Base-by-base conservation (phyloP, 805 yeast species). In the Candida quercuum region DNA sequence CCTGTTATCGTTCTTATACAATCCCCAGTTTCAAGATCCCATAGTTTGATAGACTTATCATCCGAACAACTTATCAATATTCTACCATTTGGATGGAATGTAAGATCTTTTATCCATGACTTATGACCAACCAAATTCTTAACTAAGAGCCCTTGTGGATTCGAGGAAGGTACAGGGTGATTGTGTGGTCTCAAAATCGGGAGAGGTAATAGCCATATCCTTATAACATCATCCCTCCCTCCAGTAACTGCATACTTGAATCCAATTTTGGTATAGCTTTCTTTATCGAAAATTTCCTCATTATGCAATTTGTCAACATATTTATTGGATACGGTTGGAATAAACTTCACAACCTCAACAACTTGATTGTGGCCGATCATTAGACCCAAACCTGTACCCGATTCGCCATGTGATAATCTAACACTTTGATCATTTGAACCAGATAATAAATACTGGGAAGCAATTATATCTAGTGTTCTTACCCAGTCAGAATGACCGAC, bases 401-500 rank as follows among this genome's bases (percentile, higher is more conserved):
- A 68, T 17, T 67, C 68, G 45, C 76, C 67, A 58, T 80, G 85
- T 0, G 87, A 72, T 19, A 87, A 59, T 49, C 95, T 62, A 2
- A 79, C 71, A 33, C 84, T 73, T 40, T 81, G 86, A 57, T 87
- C 96, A 49, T 81, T 82, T 4, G 95, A 84, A 26, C 88, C 83
- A 1, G 89, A 78, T 16, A 86, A 42, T 4, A 86, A 41, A 45
- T 71, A 83, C 32, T 76, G 80, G 3, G 81, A 81, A 30, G 63
- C 62, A 4, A 64, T 57, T 2, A 67, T 53, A 43, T 79, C 86
- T 3, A 87, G 46, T 10, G 75, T 66, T 40, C 95, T 66, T 4
- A 87, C 87, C 97, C 97, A 89, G 46, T 87, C 96, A 9, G 85
- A 72, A 59, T 89, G 97, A 1, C 89, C 91, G 13, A 73, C 68